Evolutionary conservation across 768 basidiomycete species (phyloP).

Genomic region (Hypholoma sublateritium): DNA sequence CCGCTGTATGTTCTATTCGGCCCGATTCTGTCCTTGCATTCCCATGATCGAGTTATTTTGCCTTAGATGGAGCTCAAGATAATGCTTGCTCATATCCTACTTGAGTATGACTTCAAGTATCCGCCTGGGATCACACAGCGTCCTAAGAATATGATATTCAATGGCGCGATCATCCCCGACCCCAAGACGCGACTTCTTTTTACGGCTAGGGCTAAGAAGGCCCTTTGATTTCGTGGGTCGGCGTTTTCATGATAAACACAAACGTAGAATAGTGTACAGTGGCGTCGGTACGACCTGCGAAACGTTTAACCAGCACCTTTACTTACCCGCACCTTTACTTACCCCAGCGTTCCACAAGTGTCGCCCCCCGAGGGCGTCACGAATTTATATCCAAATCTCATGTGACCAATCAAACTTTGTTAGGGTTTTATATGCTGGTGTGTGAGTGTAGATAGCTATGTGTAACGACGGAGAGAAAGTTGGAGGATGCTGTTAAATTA

Average conservation of each 20-base stretch:
- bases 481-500: constrained; percentile 18
- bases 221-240: not conserved
- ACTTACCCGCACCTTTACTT: too few species aligned
- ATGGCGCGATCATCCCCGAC: constrained; percentile 34
- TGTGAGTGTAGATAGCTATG: constrained; percentile 15
- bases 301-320: too few species aligned
- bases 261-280: too few species aligned
- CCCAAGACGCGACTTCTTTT: constrained; percentile 32
- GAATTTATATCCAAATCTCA: not conserved
- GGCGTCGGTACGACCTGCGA: too few species aligned
- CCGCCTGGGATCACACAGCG: constrained; percentile 23
- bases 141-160: constrained; percentile 31
- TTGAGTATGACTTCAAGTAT: constrained; percentile 31
- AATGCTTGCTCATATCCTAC: constrained; percentile 34
- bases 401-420: constrained; percentile 1
- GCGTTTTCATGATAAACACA: not conserved
- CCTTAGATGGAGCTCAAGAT: constrained; percentile 35
- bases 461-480: constrained; percentile 10
- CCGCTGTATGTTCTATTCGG: constrained; percentile 25
- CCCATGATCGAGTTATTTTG: constrained; percentile 5
- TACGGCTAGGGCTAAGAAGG: constrained; percentile 16
- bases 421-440: constrained; percentile 5
- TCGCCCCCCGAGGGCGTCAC: too few species aligned
- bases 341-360: too few species aligned
- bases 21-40: not conserved